Percentiles rank a stretch among this genome's conserved stretches.
These are phyloP conservation scores for Tothia fuscella DNA, from an alignment of 2,329 filamentous ascomycete genomes.

Conservation along the genomic window DNA sequence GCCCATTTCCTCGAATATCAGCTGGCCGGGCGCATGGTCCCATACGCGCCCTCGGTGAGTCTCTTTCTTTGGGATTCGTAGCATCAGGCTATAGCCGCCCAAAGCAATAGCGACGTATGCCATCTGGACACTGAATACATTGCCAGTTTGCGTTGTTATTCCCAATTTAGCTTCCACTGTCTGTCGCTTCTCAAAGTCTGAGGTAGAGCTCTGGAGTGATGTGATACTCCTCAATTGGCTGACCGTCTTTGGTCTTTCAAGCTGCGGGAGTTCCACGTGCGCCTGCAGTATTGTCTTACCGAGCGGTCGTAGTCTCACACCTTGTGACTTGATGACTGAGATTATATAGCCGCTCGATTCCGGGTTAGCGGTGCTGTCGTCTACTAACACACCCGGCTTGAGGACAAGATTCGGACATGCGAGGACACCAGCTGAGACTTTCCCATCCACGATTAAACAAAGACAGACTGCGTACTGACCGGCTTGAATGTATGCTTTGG, in stretches of 20 bases:
- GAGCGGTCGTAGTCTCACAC: conserved; percentile 19
- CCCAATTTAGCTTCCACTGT: conserved; percentile 25
- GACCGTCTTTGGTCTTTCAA: not conserved
- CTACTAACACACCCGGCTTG: conserved; percentile 19
- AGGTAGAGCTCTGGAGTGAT: not conserved
- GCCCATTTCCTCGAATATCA: conserved; percentile 40
- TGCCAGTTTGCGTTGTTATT: conserved; percentile 35
- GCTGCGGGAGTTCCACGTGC: no score
- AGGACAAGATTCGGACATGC: conserved; percentile 50
- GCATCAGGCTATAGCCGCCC: conserved; percentile 36
- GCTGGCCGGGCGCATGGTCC: conserved; percentile 43
- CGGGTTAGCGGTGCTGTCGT: conserved; percentile 17
- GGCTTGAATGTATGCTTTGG: conserved; percentile 47
- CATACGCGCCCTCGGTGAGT: conserved; percentile 38
- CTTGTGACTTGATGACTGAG: conserved; percentile 36
- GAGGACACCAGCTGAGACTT: conserved; percentile 46
- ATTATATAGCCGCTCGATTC: conserved; percentile 30
- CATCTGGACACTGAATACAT: conserved; percentile 43
- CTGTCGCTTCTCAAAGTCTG: conserved; percentile 1
- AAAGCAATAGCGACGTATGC: conserved; percentile 41
- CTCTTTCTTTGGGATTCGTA: conserved; percentile 34
- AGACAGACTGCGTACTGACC: conserved; percentile 53
- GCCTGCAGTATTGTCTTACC: not conserved
- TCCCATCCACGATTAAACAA: conserved; percentile 44
- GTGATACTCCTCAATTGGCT: conserved; percentile 1